Evolutionary conservation across 208 protist genomes (phyloP), one percentile per base, ranked within the genome.

Genomic region (Crithidia bombi): DNA sequence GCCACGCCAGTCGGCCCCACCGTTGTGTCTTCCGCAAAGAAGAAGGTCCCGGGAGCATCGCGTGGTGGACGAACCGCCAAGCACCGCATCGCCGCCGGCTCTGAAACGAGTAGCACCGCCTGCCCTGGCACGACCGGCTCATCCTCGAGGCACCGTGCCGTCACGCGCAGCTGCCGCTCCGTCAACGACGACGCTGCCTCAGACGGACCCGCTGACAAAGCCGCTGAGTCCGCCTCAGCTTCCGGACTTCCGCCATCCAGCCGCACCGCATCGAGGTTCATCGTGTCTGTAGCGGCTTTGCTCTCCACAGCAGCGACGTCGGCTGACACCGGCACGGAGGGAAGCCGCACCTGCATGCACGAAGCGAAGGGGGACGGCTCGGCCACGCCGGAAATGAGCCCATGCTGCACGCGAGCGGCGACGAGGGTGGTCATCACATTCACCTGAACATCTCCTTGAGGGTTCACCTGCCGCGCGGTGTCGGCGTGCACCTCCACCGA

Each of bases 41-140:
- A 65, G 47, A 90, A 90, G 0, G 73, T 57, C 0, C 74, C 78
- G 15, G 71, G 78, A 1, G 79, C 71, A 11, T 26, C 43, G 23
- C 78, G 78, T 11, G 78, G 78, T 0, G 78, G 72, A 0, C 78
- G 78, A 25, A 83, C 55, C 7, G 67, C 84, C 26, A 92, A 58
- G 61, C 84, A 92, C 1, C 78, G 78, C 52, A 94, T 79, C 33
- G 72, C 77, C 0, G 77, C 83, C n/a, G 89, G 85, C 73, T 94
- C 86, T 15, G 76, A 79, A 35, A 86, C 79, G 19, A 94, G 69
- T 23, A 92, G 33, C 32, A 92, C 78, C 15, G 79, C 58, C 67
- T 88, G 75, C 30, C 89, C 86, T 0, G 73, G 49, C 19, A 79
- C 69, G 9, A 91, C 78, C 0, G 79, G 75, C 50, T 91, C 86